phyloP scores from a whole-genome alignment of 768 basidiomycete species.

The Hygrocybe punicea region DNA sequence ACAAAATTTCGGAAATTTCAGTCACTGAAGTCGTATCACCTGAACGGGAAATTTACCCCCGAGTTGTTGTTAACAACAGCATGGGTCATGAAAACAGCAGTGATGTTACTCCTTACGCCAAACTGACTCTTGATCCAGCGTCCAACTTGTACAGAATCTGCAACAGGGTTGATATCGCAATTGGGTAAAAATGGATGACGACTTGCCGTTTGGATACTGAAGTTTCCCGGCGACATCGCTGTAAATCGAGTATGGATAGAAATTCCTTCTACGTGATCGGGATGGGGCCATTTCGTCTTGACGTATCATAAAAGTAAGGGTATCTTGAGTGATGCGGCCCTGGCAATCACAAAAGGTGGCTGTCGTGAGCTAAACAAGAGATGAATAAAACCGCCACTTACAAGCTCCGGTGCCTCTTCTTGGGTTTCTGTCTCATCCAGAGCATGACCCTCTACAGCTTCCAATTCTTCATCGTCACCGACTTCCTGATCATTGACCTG shows the following conservation, averaged over 20 bases:
- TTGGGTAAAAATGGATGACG: conserved; percentile 8
- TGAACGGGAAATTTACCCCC: conserved; percentile 31
- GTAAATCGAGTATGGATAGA: conserved; percentile 39
- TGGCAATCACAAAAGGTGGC: conserved; percentile 23
- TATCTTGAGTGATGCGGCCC: conserved; percentile 73
- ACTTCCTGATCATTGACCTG: conserved; percentile 7
- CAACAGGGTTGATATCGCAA: not conserved
- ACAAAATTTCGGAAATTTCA: not conserved
- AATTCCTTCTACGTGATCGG: conserved; percentile 55
- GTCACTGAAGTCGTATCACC: not conserved
- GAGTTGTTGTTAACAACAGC: conserved; percentile 66
- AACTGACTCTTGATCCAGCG: conserved; percentile 58
- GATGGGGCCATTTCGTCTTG: conserved; percentile 64
- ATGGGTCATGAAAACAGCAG: conserved; percentile 69
- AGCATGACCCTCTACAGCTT: conserved; percentile 10
- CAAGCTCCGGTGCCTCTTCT: conserved; percentile 11
- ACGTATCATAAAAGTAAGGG: conserved; percentile 68
- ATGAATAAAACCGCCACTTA: conserved; percentile 1
- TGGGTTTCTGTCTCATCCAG: conserved; percentile 13
- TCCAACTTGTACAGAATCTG: conserved; percentile 58
- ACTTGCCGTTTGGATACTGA: conserved; percentile 55
- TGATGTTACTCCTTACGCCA: conserved; percentile 52
- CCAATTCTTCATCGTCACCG: conserved; percentile 1
- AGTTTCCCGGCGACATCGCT: conserved; percentile 48
- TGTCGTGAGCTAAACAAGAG: not conserved